Conservation (phyloP, 768 basidiomycete species). For the Galerina marginata region DNA sequence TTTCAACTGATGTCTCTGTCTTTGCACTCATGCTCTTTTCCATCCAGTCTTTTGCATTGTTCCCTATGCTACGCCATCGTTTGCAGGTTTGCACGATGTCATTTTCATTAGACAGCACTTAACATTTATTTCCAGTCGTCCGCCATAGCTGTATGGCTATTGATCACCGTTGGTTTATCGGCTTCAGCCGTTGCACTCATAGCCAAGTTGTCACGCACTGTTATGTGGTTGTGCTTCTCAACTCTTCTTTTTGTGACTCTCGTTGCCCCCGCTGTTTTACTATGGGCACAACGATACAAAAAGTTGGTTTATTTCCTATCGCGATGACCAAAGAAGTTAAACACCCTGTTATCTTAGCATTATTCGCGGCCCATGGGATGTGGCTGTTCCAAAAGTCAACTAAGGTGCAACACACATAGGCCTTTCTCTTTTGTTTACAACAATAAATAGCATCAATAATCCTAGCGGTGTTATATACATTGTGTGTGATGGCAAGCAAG, state of each 20-base stretch:
- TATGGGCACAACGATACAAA: slow-evolving; percentile 90
- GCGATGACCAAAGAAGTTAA: slow-evolving; percentile 15
- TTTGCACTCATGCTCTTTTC: slow-evolving; percentile 89
- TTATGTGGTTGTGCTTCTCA: slow-evolving; percentile 56
- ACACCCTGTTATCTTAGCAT: slow-evolving; percentile 57
- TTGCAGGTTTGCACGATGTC: slow-evolving; percentile 55
- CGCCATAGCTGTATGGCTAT: slow-evolving; percentile 49
- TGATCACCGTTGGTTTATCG: slow-evolving; percentile 59
- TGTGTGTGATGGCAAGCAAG: slow-evolving; percentile 20
- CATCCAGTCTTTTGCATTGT: slow-evolving; percentile 82
- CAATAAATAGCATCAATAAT: slow-evolving; percentile 29
- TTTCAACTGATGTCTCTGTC: slow-evolving; percentile 82
- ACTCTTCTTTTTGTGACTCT: slow-evolving; percentile 67
- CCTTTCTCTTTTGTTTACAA: slow-evolving; percentile 7
- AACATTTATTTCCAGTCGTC: slow-evolving; percentile 44
- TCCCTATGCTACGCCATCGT: slow-evolving; percentile 77
- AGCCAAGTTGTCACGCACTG: slow-evolving; percentile 56
- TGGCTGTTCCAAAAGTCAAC: slow-evolving; percentile 76
- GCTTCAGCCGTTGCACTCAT: slow-evolving; percentile 57
- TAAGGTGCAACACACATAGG: slow-evolving; percentile 26
- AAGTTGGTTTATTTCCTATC: slow-evolving; percentile 57
- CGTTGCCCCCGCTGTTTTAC: slow-evolving; percentile 71
- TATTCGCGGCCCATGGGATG: slow-evolving; percentile 91
- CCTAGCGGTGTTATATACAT: slow-evolving; percentile 27
- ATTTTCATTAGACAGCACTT: slow-evolving; percentile 16